Conservation (phyloP, 768 basidiomycete species). For the Termitomyces sp. region DNA sequence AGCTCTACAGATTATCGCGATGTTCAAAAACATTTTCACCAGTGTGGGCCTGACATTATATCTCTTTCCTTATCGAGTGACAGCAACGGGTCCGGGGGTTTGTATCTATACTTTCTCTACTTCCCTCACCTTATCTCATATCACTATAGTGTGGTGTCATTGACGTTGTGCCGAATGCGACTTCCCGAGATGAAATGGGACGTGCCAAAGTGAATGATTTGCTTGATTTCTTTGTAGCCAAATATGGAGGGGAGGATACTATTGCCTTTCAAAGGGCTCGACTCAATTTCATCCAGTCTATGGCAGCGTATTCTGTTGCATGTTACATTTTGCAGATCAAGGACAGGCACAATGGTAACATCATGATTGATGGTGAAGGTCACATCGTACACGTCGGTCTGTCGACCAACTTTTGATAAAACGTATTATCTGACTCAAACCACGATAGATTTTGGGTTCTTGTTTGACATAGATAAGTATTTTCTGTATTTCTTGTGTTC, state of each 20-base stretch:
- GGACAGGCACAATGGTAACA: conserved; percentile 98
- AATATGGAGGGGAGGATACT: conserved; percentile 88
- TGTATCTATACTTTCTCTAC: conserved; percentile 22
- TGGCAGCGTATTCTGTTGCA: conserved; percentile 98
- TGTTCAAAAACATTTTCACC: conserved; percentile 98
- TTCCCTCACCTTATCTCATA: not conserved
- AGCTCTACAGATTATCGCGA: conserved; percentile 94
- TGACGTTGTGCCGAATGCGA: conserved; percentile 96
- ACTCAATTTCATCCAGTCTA: conserved; percentile 95
- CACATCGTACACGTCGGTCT: conserved; percentile 94
- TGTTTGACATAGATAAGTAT: conserved; percentile 97
- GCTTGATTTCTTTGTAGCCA: conserved; percentile 87
- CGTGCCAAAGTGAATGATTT: conserved; percentile 97
- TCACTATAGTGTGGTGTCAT: conserved; percentile 85
- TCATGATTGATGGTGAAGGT: conserved; percentile 98
- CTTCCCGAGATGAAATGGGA: conserved; percentile 99
- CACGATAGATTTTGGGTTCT: conserved; percentile 82
- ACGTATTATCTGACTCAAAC: not conserved
- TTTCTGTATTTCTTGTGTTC: conserved; percentile 5
- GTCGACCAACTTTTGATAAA: conserved; percentile 17
- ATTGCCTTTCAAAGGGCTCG: conserved; percentile 88
- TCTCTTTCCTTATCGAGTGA: conserved; percentile 93
- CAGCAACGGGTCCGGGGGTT: conserved; percentile 94
- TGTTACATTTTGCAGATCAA: conserved; percentile 99
- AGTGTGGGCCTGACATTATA: conserved; percentile 86